These are phyloP conservation scores for Scutellaria barbata DNA, from an alignment of 257 asterid species.

Conservation along the genomic window DNA sequence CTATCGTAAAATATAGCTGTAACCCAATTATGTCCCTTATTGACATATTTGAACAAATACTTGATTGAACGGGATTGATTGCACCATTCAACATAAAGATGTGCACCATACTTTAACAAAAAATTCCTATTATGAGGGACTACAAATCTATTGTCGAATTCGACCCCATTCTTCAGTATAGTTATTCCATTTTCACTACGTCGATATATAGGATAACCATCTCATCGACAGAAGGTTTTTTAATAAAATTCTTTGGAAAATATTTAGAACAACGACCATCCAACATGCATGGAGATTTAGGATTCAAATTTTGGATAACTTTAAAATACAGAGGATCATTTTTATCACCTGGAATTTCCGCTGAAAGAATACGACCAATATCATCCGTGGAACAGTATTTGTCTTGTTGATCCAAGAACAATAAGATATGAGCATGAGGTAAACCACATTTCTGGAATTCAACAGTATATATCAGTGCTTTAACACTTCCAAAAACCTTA, in stretches of 20 bases:
- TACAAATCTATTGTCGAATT: too few relatives aligned
- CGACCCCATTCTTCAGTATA: not conserved
- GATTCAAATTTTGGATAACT: too few relatives aligned
- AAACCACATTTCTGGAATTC: not conserved
- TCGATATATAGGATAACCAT: not conserved
- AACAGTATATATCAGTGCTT: not conserved
- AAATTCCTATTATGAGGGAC: not conserved
- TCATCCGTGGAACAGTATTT: too few relatives aligned
- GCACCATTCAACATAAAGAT: not conserved
- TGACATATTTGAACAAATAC: not conserved
- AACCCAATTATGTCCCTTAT: not conserved
- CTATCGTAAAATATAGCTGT: not conserved
- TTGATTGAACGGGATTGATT: not conserved
- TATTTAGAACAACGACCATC: not conserved
- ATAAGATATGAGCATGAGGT: not conserved
- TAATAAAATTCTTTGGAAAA: not conserved
- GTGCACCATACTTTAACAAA: not conserved
- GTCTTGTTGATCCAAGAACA: not conserved
- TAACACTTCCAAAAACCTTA: not conserved
- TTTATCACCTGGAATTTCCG: not conserved
- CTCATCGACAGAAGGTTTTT: not conserved
- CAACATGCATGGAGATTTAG: not conserved
- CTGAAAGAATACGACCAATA: not conserved
- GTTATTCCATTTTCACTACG: not conserved
- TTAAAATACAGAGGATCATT: too few relatives aligned